Evolutionary conservation across 1,139 yeast genomes (phyloP).

Genomic region (Scheffersomyces stambukii): DNA sequence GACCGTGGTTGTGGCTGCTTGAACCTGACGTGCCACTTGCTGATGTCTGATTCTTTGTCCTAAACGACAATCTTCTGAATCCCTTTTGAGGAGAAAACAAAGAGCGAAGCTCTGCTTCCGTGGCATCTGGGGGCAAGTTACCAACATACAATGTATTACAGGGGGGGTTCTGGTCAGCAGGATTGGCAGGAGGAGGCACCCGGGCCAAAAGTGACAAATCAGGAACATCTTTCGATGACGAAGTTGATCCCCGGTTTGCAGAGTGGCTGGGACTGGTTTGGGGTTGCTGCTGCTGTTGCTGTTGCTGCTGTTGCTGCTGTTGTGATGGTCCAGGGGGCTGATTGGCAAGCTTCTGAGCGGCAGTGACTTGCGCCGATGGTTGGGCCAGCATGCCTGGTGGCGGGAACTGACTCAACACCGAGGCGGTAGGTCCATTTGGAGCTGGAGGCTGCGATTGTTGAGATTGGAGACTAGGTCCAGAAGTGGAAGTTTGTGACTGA

Average conservation of each 20-base stretch:
- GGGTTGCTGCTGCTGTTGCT: conserved; percentile 13
- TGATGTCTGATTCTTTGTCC: conserved; percentile 60
- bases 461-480: conserved; percentile 4
- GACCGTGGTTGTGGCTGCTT: conserved; percentile 65
- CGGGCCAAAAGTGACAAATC: conserved; percentile 69
- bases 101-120: conserved; percentile 87
- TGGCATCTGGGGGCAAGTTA: conserved; percentile 93
- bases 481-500: conserved; percentile 3
- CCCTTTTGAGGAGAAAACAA: conserved; percentile 88
- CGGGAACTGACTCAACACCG: conserved; percentile 1
- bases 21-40: conserved; percentile 5
- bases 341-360: too few species aligned
- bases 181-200: conserved; percentile 95
- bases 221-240: conserved; percentile 45
- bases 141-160: conserved; percentile 97
- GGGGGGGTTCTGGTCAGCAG: conserved; percentile 98
- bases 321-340: conserved; percentile 14
- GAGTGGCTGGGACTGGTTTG: conserved; percentile 8
- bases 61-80: conserved; percentile 84
- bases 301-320: conserved; percentile 17
- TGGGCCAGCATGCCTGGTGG: conserved; percentile 5
- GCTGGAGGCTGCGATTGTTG: conserved; percentile 4
- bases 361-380: too few species aligned
- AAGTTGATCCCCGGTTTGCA: conserved; percentile 9
- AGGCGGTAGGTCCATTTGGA: conserved; percentile 2